These are phyloP conservation scores for Rasamsonia emersonii DNA, from an alignment of 2,329 filamentous ascomycete species.

Conservation along the genomic window DNA sequence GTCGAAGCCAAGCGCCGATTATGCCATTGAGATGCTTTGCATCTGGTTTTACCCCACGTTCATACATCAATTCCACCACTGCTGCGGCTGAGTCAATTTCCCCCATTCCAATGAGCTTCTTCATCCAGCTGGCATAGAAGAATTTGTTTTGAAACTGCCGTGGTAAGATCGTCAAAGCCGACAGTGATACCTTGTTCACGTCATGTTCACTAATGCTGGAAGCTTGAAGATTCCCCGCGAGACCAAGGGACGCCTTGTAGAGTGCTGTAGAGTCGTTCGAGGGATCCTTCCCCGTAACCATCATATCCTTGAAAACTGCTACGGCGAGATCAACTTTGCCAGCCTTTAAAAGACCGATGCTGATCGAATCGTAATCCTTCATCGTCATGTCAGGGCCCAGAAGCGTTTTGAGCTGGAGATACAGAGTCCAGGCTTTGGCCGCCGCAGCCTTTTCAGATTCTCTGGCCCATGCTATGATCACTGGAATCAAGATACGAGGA, in stretches of 20 bases:
- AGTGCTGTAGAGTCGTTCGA: conserved; percentile 37
- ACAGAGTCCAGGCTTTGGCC: conserved; percentile 57
- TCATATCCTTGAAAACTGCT: conserved; percentile 81
- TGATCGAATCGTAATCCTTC: conserved; percentile 67
- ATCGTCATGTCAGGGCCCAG: conserved; percentile 56
- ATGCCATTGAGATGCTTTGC: conserved; percentile 74
- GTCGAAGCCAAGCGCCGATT: conserved; percentile 67
- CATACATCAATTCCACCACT: conserved; percentile 68
- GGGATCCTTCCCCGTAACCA: conserved; percentile 51
- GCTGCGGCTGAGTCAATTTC: conserved; percentile 62
- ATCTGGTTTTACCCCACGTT: conserved; percentile 57
- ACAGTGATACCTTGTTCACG: conserved; percentile 41
- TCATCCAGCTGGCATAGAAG: conserved; percentile 83
- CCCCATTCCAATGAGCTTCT: conserved; percentile 65
- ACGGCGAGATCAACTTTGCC: conserved; percentile 60
- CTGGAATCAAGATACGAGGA: conserved; percentile 44
- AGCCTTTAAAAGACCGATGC: conserved; percentile 60
- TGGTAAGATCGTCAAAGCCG: conserved; percentile 45
- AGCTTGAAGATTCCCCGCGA: conserved; percentile 33
- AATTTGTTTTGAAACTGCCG: conserved; percentile 58
- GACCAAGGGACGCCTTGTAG: conserved; percentile 33
- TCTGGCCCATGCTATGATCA: conserved; percentile 60
- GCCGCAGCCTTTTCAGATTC: conserved; percentile 42
- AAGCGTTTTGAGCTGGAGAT: conserved; percentile 54
- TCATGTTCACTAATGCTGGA: conserved; percentile 33